A percentile compares a stretch with the other conserved stretches of the same genome.
Evolutionary conservation across 768 basidiomycete species (phyloP).

Genomic region (Botryobasidium botryosum): DNA sequence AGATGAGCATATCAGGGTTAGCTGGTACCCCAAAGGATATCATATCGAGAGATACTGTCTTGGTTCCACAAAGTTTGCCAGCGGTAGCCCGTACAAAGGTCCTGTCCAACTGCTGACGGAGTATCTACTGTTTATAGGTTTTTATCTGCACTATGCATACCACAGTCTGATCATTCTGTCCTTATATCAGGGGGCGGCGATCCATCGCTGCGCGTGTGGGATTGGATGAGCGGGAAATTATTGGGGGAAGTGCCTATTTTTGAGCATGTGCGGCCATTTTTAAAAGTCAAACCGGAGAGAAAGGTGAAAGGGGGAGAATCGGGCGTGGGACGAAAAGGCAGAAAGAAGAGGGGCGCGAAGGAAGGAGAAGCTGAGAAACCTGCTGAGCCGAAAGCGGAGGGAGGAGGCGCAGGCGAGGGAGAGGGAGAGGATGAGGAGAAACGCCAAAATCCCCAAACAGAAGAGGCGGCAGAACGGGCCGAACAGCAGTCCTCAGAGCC

Average conservation of each 20-base stretch:
- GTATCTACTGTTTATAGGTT: constrained; percentile 32
- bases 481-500: constrained; percentile 5
- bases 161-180: constrained; percentile 24
- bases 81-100: background rate
- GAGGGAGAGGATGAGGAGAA: constrained; percentile 11
- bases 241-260: constrained; percentile 35
- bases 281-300: constrained; percentile 22
- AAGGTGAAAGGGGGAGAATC: constrained; percentile 13
- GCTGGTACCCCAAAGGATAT: constrained; percentile 75
- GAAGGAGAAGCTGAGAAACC: constrained; percentile 13
- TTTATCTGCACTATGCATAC: constrained; percentile 68
- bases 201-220: constrained; percentile 54
- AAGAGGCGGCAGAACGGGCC: constrained; percentile 10
- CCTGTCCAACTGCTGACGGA: background rate
- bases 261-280: constrained; percentile 22
- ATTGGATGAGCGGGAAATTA: constrained; percentile 50
- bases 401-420: constrained; percentile 23
- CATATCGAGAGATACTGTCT: constrained; percentile 76
- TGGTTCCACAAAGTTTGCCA: constrained; percentile 59
- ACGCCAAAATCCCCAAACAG: constrained; percentile 8
- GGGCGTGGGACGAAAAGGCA: constrained; percentile 10
- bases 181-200: constrained; percentile 89
- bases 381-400: constrained; percentile 16
- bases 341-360: constrained; percentile 12
- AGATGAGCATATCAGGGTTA: constrained; percentile 89